These are phyloP conservation scores for Neonothopanus nambi DNA, from an alignment of 1,284 basidiomycete species.

Conservation along the genomic window DNA sequence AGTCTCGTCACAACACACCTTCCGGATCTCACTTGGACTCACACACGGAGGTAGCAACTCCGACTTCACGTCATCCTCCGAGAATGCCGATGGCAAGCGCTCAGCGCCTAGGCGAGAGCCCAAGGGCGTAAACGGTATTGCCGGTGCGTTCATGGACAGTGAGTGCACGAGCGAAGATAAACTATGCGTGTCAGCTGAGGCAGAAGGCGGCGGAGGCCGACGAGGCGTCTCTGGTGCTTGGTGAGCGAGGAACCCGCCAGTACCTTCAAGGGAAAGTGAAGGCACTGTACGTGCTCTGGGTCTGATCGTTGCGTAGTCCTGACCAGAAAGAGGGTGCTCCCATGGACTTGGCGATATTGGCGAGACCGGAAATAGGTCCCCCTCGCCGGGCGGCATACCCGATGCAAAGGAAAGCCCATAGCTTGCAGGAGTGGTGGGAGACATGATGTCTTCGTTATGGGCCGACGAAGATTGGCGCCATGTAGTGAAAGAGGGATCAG, in stretches of 20 bases:
- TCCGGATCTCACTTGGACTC: constrained; percentile 36
- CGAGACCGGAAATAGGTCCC: constrained; percentile 21
- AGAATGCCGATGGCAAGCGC: constrained; percentile 1
- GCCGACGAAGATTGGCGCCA: constrained; percentile 8
- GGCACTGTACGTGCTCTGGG: constrained; percentile 9
- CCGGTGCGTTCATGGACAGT: constrained; percentile 12
- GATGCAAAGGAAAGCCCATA: constrained; percentile 4
- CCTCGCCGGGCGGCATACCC: constrained; percentile 24
- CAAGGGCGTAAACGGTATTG: not conserved
- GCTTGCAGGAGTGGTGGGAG: constrained; percentile 3
- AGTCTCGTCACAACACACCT: constrained; percentile 1
- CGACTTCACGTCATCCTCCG: not conserved
- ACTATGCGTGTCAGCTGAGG: not conserved
- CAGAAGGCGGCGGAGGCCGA: not conserved
- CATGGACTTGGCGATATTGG: constrained; percentile 7
- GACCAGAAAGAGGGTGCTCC: constrained; percentile 6
- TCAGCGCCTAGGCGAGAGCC: not conserved
- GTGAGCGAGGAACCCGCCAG: not conserved
- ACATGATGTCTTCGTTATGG: not conserved
- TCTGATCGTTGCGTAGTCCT: constrained; percentile 28
- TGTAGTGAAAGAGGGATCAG: constrained; percentile 11
- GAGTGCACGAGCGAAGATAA: constrained; percentile 13
- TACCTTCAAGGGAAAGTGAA: not conserved
- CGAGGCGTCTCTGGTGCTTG: not conserved
- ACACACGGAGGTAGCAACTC: constrained; percentile 33